These are phyloP conservation scores for Singerocomus rubriflavus DNA, from an alignment of 1,284 basidiomycete genomes.

Conservation along the genomic window DNA sequence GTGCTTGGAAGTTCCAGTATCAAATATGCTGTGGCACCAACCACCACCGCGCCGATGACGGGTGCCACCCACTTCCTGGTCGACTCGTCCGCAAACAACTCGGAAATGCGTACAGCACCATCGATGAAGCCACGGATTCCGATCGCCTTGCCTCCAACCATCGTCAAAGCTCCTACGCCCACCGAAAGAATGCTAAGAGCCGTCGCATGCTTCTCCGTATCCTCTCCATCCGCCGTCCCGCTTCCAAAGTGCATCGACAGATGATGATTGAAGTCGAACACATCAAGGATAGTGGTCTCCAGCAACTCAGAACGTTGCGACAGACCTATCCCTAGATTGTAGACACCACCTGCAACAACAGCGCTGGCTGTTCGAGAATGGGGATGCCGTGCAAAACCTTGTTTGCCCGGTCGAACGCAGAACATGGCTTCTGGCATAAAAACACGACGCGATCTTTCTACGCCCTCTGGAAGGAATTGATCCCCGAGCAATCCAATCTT, in stretches of 20 bases:
- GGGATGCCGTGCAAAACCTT: constrained; percentile 43
- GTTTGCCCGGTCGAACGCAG: constrained; percentile 51
- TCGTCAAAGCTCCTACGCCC: constrained; percentile 83
- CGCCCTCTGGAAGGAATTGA: constrained; percentile 75
- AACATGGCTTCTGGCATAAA: constrained; percentile 99
- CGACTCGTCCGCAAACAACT: constrained; percentile 81
- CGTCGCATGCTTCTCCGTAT: constrained; percentile 55
- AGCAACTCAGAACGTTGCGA: constrained; percentile 67
- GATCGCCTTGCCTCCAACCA: constrained; percentile 79
- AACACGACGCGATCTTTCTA: constrained; percentile 77
- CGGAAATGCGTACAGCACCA: constrained; percentile 67
- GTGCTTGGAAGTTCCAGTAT: constrained; percentile 87
- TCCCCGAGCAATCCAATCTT: constrained; percentile 73
- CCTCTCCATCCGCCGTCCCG: constrained; percentile 36
- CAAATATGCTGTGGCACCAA: constrained; percentile 81
- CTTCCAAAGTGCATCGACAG: constrained; percentile 65
- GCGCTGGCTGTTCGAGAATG: constrained; percentile 44
- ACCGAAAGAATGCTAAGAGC: constrained; percentile 74
- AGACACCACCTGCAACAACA: constrained; percentile 68
- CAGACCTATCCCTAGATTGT: constrained; percentile 75
- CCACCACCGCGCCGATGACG: constrained; percentile 70
- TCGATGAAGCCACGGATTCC: constrained; percentile 80
- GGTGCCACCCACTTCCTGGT: constrained; percentile 89
- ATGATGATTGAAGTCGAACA: constrained; percentile 88
- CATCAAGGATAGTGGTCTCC: constrained; percentile 74